phyloP scores from a whole-genome alignment of 2,329 filamentous ascomycete species.

The Chlorencoelia australis region DNA sequence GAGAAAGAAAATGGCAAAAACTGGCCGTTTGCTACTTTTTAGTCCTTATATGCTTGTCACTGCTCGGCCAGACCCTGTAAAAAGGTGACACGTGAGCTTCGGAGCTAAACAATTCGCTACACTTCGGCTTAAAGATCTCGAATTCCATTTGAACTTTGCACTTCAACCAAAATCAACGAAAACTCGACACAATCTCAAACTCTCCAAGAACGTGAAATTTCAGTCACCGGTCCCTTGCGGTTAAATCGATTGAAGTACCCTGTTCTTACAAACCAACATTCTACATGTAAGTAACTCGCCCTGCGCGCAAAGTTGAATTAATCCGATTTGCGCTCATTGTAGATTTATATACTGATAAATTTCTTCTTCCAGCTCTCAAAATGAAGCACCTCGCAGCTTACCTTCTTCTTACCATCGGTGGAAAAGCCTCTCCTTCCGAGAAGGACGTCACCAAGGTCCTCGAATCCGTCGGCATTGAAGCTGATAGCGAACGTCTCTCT shows the following conservation, averaged over 20 bases:
- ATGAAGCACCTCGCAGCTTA: conserved; percentile 99
- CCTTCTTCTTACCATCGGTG: conserved; percentile 90
- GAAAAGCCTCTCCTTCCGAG: conserved; percentile 82
- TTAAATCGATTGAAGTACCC: conserved; percentile 99
- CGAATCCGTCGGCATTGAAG: conserved; percentile 88
- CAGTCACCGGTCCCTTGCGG: conserved; percentile 98
- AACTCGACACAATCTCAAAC: conserved; percentile 4
- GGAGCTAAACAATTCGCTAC: too few relatives aligned
- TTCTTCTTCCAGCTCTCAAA: conserved; percentile 44
- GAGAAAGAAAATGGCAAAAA: too few relatives aligned
- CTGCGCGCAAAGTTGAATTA: not conserved
- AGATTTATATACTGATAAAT: conserved; percentile 13
- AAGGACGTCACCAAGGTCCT: conserved; percentile 82
- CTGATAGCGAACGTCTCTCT: conserved; percentile 75
- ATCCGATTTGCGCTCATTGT: conserved; percentile 1
- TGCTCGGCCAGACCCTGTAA: too few relatives aligned
- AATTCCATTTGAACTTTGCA: not conserved
- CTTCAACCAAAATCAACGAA: conserved; percentile 4
- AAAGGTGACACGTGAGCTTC: too few relatives aligned
- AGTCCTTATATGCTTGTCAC: too few relatives aligned
- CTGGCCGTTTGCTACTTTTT: too few relatives aligned
- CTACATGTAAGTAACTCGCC: conserved; percentile 20
- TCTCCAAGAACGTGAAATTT: conserved; percentile 72
- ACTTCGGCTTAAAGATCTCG: too few relatives aligned
- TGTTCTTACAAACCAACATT: conserved; percentile 41